A percentile compares a stretch with the other conserved stretches of the same genome.
These are phyloP conservation scores for Lignosus rhinocerotis DNA, from an alignment of 1,284 basidiomycete species.

Conservation along the genomic window DNA sequence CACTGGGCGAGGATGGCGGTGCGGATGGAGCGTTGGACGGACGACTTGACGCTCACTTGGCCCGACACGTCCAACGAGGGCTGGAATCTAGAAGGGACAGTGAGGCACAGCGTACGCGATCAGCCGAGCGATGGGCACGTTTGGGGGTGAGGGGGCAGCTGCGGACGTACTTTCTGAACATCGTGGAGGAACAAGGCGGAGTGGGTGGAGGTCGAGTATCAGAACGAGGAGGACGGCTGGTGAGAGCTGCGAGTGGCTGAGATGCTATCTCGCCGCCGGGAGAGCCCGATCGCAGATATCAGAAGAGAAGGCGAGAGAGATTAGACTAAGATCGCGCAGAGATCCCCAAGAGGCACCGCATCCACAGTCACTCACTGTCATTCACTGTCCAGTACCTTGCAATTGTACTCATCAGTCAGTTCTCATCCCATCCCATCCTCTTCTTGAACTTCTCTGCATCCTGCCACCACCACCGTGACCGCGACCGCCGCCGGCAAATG, in stretches of 20 bases:
- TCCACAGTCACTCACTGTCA: too few relatives aligned
- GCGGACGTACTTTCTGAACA: slow-evolving; percentile 59
- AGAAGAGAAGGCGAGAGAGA: not conserved
- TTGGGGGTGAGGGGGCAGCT: too few relatives aligned
- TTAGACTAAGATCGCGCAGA: not conserved
- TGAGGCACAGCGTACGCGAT: not conserved
- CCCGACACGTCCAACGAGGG: slow-evolving; percentile 87
- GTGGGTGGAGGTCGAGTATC: not conserved
- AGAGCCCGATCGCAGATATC: not conserved
- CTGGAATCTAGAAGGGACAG: slow-evolving; percentile 64
- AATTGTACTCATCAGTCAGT: too few relatives aligned
- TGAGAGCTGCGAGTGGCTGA: not conserved
- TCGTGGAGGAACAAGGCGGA: slow-evolving; percentile 2
- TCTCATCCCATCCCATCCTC: too few relatives aligned
- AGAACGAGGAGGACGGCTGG: not conserved
- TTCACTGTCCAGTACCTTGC: too few relatives aligned
- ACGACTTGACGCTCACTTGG: slow-evolving; percentile 94
- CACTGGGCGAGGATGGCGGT: slow-evolving; percentile 81
- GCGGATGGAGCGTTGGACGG: slow-evolving; percentile 90
- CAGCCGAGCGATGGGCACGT: not conserved
- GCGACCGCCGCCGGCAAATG: too few relatives aligned
- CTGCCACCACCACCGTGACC: too few relatives aligned
- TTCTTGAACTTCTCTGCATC: too few relatives aligned
- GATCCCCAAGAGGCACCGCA: too few relatives aligned
- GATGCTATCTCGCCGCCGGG: not conserved